Evolutionary conservation across 2,329 filamentous ascomycete genomes (phyloP).

Genomic region (Pseudopithomyces maydicus): DNA sequence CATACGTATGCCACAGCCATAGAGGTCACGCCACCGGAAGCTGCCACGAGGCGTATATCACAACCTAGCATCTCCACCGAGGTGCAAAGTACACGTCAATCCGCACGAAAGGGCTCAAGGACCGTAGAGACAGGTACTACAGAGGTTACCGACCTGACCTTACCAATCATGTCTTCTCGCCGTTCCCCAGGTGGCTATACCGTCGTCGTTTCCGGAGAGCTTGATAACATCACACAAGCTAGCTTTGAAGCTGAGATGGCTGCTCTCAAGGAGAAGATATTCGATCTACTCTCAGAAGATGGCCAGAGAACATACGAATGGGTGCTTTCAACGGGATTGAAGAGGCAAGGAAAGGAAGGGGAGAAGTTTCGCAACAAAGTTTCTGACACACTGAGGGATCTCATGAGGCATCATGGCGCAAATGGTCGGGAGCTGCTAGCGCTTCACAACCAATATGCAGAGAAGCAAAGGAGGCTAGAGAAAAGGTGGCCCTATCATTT

Average conservation of each 20-base stretch:
- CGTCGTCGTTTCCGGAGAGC: neutral
- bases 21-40: neutral
- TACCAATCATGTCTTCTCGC: neutral
- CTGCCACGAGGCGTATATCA: neutral
- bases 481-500: conserved; percentile 4
- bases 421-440: neutral
- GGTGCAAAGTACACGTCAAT: neutral
- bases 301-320: neutral
- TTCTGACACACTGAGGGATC: neutral
- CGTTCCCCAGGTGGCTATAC: neutral
- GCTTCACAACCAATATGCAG: conserved; percentile 8
- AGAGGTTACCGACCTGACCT: no score
- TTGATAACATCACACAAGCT: neutral
- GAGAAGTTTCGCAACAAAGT: neutral
- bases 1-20: neutral
- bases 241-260: neutral
- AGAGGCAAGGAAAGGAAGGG: conserved; percentile 5
- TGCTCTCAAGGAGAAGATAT: neutral
- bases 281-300: neutral
- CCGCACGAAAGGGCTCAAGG: neutral
- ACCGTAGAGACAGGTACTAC: neutral
- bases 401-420: neutral
- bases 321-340: conserved; percentile 1
- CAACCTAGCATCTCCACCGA: neutral
- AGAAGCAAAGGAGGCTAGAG: neutral